phyloP scores from a whole-genome alignment of 345 rosid genomes.

The Brassica incana region DNA sequence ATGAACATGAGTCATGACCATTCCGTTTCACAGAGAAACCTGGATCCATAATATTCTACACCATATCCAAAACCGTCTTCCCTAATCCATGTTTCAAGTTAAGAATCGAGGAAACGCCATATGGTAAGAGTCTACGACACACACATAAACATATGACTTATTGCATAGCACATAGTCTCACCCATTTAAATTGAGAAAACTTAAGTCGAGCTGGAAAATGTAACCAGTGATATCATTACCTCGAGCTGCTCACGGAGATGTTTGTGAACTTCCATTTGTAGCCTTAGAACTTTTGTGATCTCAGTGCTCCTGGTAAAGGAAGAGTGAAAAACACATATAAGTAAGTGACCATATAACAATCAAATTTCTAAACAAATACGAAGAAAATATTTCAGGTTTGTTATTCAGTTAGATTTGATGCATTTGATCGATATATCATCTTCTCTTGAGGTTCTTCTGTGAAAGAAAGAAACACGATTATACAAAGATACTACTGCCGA shows the following conservation, averaged over 20 bases:
- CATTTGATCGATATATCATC: no score
- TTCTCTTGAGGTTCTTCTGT: no score
- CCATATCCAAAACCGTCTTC: no score
- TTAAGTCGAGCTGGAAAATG: not conserved
- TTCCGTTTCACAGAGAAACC: not conserved
- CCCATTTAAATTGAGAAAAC: not conserved
- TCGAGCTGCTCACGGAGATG: slow-evolving; percentile 89
- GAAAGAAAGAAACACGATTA: no score
- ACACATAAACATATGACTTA: not conserved
- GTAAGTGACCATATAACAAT: not conserved
- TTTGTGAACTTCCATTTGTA: slow-evolving; percentile 95
- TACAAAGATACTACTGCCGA: no score
- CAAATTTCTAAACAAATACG: not conserved
- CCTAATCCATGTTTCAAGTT: no score
- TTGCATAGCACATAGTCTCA: not conserved
- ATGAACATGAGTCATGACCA: not conserved
- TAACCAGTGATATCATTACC: slow-evolving; percentile 41
- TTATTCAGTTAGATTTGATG: not conserved
- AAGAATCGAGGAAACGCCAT: no score
- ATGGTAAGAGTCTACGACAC: not conserved
- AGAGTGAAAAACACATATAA: not conserved
- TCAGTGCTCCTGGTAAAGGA: slow-evolving; percentile 33
- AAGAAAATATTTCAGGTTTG: not conserved
- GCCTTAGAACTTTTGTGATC: slow-evolving; percentile 70
- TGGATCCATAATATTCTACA: not conserved